Evolutionary conservation across 345 rosid species (phyloP).

Genomic region (Raphanus sativus): DNA sequence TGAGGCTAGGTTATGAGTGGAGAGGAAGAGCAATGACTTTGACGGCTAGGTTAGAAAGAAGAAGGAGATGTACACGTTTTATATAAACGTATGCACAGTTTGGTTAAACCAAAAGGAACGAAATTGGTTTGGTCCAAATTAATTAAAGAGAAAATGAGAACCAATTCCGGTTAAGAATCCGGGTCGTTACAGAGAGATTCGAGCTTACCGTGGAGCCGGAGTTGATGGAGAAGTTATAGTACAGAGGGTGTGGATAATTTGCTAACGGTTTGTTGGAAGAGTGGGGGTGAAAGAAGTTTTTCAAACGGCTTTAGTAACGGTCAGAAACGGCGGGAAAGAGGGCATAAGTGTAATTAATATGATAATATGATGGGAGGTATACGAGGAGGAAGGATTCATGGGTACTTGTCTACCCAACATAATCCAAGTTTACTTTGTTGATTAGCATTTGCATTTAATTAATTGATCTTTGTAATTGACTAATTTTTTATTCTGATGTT

Average conservation of each 20-base stretch:
- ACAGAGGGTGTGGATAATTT: constrained; percentile 32
- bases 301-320: constrained; percentile 43
- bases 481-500: no score
- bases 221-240: constrained; percentile 49
- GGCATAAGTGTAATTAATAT: constrained; percentile 39
- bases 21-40: no score
- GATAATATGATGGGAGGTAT: constrained; percentile 32
- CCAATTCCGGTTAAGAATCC: no score
- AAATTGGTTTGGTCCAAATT: no score
- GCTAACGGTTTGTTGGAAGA: constrained; percentile 56
- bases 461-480: neutral
- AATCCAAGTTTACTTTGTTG: constrained; percentile 41
- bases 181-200: no score
- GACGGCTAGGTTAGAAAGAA: no score
- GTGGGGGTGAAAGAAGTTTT: constrained; percentile 67
- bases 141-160: no score
- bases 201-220: constrained; percentile 54
- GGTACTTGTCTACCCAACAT: constrained; percentile 40
- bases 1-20: no score
- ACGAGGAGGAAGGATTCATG: constrained; percentile 41
- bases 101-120: no score
- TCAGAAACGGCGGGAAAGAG: constrained; percentile 39
- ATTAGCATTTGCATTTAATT: constrained; percentile 27
- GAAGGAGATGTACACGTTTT: no score
- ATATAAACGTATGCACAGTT: no score